Evolutionary conservation across 148 eudicot genomes (phyloP).

Genomic region (Agrostemma githago): DNA sequence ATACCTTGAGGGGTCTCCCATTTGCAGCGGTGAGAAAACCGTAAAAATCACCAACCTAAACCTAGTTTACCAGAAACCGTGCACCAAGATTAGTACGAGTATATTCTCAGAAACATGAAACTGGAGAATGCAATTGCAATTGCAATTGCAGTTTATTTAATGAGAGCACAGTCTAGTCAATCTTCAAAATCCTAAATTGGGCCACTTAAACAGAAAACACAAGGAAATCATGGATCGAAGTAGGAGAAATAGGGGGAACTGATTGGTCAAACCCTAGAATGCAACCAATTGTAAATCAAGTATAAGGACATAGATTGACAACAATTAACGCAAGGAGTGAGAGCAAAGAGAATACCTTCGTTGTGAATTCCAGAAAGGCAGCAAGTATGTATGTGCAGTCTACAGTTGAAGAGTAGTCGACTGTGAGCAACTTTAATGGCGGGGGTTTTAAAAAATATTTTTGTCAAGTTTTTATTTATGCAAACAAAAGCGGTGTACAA

Average conservation of each 20-base stretch:
- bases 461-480: not conserved
- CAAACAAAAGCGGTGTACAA: no score
- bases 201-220: not conserved
- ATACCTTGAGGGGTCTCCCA: slow-evolving; percentile 12
- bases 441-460: slow-evolving; percentile 3
- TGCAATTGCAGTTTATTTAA: not conserved
- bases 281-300: not conserved
- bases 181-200: not conserved
- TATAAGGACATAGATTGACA: not conserved
- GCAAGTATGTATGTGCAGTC: not conserved
- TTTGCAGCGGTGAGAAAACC: not conserved
- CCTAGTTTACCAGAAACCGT: not conserved
- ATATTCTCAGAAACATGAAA: not conserved
- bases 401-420: not conserved
- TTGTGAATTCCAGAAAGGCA: not conserved
- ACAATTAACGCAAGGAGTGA: not conserved
- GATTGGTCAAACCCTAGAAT: slow-evolving; percentile 1
- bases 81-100: not conserved
- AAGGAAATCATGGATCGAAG: not conserved
- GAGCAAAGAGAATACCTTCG: not conserved
- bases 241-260: not conserved
- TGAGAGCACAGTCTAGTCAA: not conserved
- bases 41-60: not conserved
- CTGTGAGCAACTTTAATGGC: not conserved
- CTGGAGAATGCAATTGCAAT: not conserved